Conservation (phyloP, 257 asterid genomes). For the Nicotiana knightiana region DNA sequence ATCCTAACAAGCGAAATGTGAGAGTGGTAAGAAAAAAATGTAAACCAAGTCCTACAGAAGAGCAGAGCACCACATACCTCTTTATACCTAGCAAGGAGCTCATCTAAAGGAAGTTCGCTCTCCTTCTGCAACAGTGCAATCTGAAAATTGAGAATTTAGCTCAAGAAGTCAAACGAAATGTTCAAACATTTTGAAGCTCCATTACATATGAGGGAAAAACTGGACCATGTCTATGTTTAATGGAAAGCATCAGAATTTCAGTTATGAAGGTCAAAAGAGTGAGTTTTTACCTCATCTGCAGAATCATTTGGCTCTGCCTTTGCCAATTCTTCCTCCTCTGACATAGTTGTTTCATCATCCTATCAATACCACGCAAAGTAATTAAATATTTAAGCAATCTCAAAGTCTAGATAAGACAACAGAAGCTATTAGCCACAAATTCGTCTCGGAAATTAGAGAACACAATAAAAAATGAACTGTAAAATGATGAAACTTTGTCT, state of each 20-base stretch:
- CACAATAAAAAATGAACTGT: not conserved
- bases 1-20: constrained; percentile 36
- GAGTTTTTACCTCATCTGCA: constrained; percentile 53
- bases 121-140: constrained; percentile 80
- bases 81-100: constrained; percentile 88
- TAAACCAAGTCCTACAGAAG: constrained; percentile 9
- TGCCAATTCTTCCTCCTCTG: constrained; percentile 87
- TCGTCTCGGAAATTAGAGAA: not conserved
- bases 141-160: constrained; percentile 38
- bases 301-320: constrained; percentile 50
- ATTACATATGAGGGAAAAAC: not conserved
- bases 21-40: constrained; percentile 23
- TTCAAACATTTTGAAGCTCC: not conserved
- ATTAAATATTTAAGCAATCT: not conserved
- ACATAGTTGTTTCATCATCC: constrained; percentile 94
- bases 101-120: constrained; percentile 79
- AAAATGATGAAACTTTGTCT: not conserved
- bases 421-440: not conserved
- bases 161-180: not conserved
- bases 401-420: not conserved
- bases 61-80: constrained; percentile 54
- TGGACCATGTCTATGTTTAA: constrained; percentile 8
- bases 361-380: constrained; percentile 26
- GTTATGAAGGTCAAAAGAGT: not conserved
- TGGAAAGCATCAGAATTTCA: constrained; percentile 9